phyloP scores from a whole-genome alignment of 345 rosid genomes.

The Eucalyptus caleyi region DNA sequence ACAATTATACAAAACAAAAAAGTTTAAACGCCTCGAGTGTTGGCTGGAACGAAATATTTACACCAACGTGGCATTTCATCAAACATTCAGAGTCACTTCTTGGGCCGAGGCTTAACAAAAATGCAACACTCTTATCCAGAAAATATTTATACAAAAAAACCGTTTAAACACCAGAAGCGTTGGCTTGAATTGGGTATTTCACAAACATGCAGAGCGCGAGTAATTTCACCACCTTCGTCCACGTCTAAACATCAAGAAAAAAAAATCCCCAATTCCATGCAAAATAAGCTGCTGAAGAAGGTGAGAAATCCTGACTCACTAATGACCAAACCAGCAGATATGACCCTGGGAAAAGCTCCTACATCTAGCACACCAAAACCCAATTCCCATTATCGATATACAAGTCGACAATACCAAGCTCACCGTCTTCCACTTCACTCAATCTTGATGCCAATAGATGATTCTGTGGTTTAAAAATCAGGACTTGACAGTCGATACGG shows the following conservation, averaged over 20 bases:
- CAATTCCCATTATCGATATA: neutral
- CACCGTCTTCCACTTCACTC: neutral
- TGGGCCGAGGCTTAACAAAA: neutral
- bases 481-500: neutral
- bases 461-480: neutral
- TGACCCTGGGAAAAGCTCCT: neutral
- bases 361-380: neutral
- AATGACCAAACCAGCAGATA: neutral
- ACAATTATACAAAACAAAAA: neutral
- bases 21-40: neutral
- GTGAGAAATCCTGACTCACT: neutral
- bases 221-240: neutral
- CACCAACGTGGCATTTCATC: neutral
- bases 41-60: neutral
- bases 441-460: neutral
- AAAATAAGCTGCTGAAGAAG: neutral
- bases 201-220: neutral
- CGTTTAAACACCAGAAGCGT: neutral
- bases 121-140: neutral
- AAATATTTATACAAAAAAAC: neutral
- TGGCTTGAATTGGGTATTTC: neutral
- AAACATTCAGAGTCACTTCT: neutral
- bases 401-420: accelerated
- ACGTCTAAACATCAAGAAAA: neutral
- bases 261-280: neutral